Conservation (phyloP, 2,329 filamentous ascomycete species). For the Curvularia sp. region DNA sequence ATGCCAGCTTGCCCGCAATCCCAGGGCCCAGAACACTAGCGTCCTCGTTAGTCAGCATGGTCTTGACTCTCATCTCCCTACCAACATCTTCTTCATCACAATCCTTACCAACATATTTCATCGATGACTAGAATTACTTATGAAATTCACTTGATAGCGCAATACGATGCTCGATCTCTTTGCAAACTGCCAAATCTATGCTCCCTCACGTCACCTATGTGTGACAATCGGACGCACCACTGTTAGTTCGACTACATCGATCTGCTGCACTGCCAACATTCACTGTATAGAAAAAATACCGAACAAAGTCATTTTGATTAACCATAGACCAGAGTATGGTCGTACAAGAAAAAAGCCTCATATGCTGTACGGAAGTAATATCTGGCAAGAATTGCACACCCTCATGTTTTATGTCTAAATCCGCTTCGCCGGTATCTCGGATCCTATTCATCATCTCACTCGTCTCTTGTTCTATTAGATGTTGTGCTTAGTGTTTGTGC, state of each 20-base stretch:
- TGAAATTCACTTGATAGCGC: background rate
- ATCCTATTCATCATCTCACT: background rate
- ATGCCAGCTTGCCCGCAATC: constrained; percentile 45
- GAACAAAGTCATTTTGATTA: background rate
- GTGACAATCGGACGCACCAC: background rate
- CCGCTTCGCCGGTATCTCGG: background rate
- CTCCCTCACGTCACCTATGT: background rate
- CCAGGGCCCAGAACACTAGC: constrained; percentile 21
- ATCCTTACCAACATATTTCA: background rate
- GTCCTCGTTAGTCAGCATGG: constrained; percentile 7
- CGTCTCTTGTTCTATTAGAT: background rate
- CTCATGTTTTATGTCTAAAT: background rate
- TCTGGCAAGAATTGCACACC: background rate
- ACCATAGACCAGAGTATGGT: background rate
- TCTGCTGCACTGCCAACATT: background rate
- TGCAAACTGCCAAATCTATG: background rate
- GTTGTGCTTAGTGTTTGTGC: background rate
- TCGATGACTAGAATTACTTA: background rate
- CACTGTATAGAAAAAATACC: background rate
- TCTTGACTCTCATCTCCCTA: constrained; percentile 1
- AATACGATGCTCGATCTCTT: background rate
- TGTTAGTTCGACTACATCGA: background rate
- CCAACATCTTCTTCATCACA: constrained; percentile 1
- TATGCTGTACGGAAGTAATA: background rate
- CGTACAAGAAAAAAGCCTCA: background rate